Conservation (phyloP, 768 basidiomycete species). For the Cystoderma amianthinum region DNA sequence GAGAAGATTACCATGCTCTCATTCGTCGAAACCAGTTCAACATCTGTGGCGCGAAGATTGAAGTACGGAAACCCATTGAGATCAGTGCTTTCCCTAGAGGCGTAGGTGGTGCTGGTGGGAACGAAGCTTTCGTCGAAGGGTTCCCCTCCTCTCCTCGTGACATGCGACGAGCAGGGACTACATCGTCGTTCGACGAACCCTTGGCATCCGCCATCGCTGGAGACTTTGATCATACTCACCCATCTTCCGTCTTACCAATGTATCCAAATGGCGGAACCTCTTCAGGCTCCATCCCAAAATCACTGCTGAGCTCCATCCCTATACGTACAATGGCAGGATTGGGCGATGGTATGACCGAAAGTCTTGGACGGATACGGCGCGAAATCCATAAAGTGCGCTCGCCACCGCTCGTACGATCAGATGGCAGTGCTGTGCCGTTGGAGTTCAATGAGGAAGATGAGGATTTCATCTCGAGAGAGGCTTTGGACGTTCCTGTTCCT, state of each 20-base stretch:
- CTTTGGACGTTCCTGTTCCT: neutral
- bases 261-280: constrained; percentile 74
- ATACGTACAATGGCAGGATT: constrained; percentile 3
- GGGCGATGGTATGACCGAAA: constrained; percentile 2
- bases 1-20: constrained; percentile 77
- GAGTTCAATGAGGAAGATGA: constrained; percentile 4
- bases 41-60: constrained; percentile 49
- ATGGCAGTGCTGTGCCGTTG: constrained; percentile 2
- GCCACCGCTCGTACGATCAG: neutral
- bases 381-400: constrained; percentile 2
- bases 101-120: constrained; percentile 18
- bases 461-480: neutral
- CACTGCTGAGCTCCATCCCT: constrained; percentile 1
- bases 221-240: constrained; percentile 43
- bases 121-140: constrained; percentile 52
- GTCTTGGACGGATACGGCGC: neutral
- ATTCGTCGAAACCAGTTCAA: constrained; percentile 58
- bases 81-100: constrained; percentile 43
- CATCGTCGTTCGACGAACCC: constrained; percentile 73
- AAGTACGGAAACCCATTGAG: constrained; percentile 68
- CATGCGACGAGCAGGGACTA: constrained; percentile 30
- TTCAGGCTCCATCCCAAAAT: constrained; percentile 1
- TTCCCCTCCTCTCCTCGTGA: constrained; percentile 35
- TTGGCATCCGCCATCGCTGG: constrained; percentile 67
- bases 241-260: constrained; percentile 60